These are phyloP conservation scores for Pyrenula aspistea DNA, from an alignment of 495 filamentous ascomycete species.

Conservation along the genomic window DNA sequence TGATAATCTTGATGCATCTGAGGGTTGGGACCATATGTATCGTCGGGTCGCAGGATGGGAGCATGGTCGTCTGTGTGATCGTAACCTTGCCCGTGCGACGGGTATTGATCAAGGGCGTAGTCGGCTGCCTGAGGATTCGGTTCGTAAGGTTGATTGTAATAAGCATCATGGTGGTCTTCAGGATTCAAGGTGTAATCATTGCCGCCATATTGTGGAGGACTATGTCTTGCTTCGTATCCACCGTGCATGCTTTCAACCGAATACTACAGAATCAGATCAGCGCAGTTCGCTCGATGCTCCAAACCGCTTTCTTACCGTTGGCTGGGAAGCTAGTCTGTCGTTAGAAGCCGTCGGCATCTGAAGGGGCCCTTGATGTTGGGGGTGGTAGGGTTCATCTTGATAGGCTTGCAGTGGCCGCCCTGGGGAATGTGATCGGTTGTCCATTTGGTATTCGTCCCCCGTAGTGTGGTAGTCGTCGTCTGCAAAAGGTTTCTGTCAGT, in stretches of 20 bases:
- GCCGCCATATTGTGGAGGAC: constrained; percentile 31
- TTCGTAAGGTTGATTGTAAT: constrained; percentile 73
- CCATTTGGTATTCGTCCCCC: constrained; percentile 42
- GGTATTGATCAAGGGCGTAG: constrained; percentile 41
- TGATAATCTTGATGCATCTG: constrained; percentile 29
- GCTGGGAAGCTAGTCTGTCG: constrained; percentile 59
- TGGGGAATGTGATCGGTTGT: constrained; percentile 39
- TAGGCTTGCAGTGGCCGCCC: constrained; percentile 53
- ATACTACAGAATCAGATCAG: constrained; percentile 33
- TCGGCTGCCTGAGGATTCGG: constrained; percentile 47
- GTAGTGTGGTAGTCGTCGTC: constrained; percentile 50
- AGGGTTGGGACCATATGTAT: constrained; percentile 46
- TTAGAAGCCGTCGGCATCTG: constrained; percentile 58
- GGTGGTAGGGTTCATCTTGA: constrained; percentile 54
- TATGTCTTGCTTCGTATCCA: constrained; percentile 54
- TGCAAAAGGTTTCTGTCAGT: constrained; percentile 11
- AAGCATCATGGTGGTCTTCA: constrained; percentile 73
- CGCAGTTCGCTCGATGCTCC: background rate
- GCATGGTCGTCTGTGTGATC: constrained; percentile 46
- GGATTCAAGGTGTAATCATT: constrained; percentile 68
- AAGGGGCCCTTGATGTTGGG: constrained; percentile 34
- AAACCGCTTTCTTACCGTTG: constrained; percentile 43
- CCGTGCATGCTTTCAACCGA: constrained; percentile 67
- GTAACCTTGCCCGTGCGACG: constrained; percentile 28
- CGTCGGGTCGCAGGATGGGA: constrained; percentile 48